phyloP scores from a whole-genome alignment of 2,329 filamentous ascomycete genomes.

The Hawksworthiomyces lignivorus region DNA sequence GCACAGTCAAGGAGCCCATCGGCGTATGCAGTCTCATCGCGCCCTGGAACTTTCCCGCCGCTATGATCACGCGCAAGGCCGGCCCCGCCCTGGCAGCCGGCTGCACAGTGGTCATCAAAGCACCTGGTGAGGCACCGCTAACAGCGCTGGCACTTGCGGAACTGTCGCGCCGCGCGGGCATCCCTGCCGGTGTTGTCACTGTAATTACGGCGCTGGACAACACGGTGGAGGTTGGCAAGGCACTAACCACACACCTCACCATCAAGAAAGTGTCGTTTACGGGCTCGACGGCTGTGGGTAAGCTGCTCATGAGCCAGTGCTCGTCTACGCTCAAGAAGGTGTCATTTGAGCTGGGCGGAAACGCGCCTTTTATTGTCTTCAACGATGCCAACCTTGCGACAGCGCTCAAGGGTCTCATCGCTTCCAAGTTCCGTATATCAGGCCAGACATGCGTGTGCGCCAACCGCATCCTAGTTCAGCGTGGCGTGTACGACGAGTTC shows the following conservation, averaged over 20 bases:
- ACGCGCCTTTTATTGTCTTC: conserved; percentile 93
- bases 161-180: conserved; percentile 75
- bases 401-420: conserved; percentile 73
- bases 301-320: conserved; percentile 81
- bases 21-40: conserved; percentile 78
- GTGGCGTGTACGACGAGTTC: conserved; percentile 69
- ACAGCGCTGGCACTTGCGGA: conserved; percentile 82
- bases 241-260: conserved; percentile 65
- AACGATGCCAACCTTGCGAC: conserved; percentile 84
- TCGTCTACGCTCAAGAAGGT: conserved; percentile 71
- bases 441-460: conserved; percentile 93
- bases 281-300: conserved; percentile 62
- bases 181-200: conserved; percentile 86
- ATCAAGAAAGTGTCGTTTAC: conserved; percentile 92
- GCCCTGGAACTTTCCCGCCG: conserved; percentile 80
- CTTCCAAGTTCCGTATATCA: conserved; percentile 85
- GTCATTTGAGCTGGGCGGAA: conserved; percentile 87
- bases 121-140: conserved; percentile 85
- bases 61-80: conserved; percentile 65
- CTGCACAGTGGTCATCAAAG: conserved; percentile 87
- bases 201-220: conserved; percentile 73
- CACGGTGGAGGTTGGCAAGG: conserved; percentile 68
- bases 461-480: conserved; percentile 74
- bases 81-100: conserved; percentile 79
- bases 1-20: conserved; percentile 74